Conservation (phyloP, 441 rosid genomes). For the Aquilaria agallochum region DNA sequence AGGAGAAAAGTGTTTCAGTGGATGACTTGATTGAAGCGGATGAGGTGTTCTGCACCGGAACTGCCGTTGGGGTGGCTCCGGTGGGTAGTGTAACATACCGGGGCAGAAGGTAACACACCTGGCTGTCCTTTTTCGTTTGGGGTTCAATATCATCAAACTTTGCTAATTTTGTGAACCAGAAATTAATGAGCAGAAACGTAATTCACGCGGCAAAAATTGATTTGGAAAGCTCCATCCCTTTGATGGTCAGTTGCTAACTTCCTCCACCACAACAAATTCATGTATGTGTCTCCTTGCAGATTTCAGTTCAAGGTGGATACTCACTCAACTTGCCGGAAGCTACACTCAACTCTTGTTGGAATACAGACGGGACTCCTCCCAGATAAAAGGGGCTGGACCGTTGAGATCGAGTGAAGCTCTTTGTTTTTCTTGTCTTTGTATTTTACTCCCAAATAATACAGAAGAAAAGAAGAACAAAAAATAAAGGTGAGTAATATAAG, state of each 20-base stretch:
- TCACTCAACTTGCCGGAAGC: constrained; percentile 26
- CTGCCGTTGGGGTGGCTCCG: constrained; percentile 76
- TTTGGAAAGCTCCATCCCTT: too few species aligned
- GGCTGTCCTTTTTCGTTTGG: too few species aligned
- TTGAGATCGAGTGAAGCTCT: constrained; percentile 20
- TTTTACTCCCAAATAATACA: too few species aligned
- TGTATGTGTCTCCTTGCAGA: constrained; percentile 20
- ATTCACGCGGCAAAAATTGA: too few species aligned
- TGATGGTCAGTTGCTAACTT: neutral
- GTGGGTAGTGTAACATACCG: constrained; percentile 61
- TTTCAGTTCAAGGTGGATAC: constrained; percentile 34
- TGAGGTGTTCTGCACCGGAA: constrained; percentile 87
- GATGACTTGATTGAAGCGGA: constrained; percentile 69
- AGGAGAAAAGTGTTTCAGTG: constrained; percentile 53
- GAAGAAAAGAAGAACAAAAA: too few species aligned
- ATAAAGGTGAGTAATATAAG: too few species aligned
- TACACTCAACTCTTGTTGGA: constrained; percentile 25
- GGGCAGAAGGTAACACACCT: constrained; percentile 37
- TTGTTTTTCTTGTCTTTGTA: too few species aligned
- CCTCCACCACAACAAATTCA: neutral
- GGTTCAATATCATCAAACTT: too few species aligned
- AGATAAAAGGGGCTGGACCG: constrained; percentile 51
- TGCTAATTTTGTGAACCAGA: too few species aligned
- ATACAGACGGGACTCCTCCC: constrained; percentile 51
- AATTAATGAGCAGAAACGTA: too few species aligned